These are phyloP conservation scores for Aegilops umbellulata DNA, from an alignment of 176 grass and related monocot genomes.

Conservation along the genomic window DNA sequence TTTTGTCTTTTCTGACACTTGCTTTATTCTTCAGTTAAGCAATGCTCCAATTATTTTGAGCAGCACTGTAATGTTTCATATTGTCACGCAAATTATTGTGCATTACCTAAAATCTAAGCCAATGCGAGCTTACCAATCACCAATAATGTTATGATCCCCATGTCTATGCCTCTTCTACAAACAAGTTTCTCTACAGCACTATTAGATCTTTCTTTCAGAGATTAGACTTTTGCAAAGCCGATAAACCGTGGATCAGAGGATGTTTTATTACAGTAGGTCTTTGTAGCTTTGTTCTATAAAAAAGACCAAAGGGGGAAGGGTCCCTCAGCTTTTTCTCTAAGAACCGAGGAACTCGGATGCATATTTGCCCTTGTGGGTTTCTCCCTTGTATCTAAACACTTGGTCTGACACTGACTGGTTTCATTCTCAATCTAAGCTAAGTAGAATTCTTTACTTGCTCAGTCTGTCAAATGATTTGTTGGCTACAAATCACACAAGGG, in stretches of 20 bases:
- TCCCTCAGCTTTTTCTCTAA: too few relatives aligned
- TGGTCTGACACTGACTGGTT: not conserved
- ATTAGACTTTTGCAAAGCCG: not conserved
- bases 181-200: not conserved
- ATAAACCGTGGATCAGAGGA: not conserved
- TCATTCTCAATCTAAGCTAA: not conserved
- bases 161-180: not conserved
- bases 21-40: not conserved
- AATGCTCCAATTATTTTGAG: conserved; percentile 13
- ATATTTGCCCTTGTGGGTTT: too few relatives aligned
- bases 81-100: not conserved
- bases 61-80: not conserved
- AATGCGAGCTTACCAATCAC: not conserved
- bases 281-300: too few relatives aligned
- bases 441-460: not conserved
- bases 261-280: too few relatives aligned
- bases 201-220: not conserved
- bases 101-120: not conserved
- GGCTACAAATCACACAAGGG: not conserved
- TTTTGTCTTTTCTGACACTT: conserved; percentile 6
- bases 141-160: not conserved
- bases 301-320: too few relatives aligned
- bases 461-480: conserved; percentile 1
- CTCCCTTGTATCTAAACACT: not conserved
- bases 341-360: too few relatives aligned